Conservation (phyloP, 176 grass and related monocot genomes). For the Carex pumila region DNA sequence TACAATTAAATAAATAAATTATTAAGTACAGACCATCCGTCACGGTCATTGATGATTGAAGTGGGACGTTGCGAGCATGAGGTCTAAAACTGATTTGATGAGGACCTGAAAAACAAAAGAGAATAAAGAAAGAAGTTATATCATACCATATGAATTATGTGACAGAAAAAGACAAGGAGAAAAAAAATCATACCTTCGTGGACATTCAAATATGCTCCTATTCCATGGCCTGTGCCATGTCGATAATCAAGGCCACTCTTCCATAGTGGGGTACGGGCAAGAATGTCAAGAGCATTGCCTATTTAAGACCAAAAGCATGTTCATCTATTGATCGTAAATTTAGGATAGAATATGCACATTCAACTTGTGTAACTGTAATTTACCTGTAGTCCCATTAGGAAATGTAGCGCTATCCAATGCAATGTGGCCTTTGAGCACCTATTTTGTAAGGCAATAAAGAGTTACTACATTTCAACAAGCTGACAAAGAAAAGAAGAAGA, state of each 20-base stretch:
- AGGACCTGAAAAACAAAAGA: constrained; percentile 45
- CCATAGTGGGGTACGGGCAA: constrained; percentile 73
- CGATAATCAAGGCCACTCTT: constrained; percentile 88
- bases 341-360: neutral
- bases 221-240: constrained; percentile 95
- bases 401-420: constrained; percentile 63
- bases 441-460: constrained; percentile 24
- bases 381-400: constrained; percentile 94
- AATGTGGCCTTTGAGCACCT: constrained; percentile 89
- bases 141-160: constrained; percentile 16
- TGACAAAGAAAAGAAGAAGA: neutral
- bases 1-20: neutral
- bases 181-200: constrained; percentile 67
- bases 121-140: neutral
- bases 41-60: constrained; percentile 98
- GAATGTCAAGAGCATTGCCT: constrained; percentile 96
- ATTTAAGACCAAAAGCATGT: neutral
- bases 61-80: constrained; percentile 74
- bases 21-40: constrained; percentile 62
- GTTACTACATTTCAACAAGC: neutral
- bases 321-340: neutral
- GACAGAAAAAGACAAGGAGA: constrained; percentile 22
- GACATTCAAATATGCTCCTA: constrained; percentile 92
- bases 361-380: constrained; percentile 4
- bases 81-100: constrained; percentile 98